These are phyloP conservation scores for Suillus paluster DNA, from an alignment of 768 basidiomycete species.

Conservation along the genomic window DNA sequence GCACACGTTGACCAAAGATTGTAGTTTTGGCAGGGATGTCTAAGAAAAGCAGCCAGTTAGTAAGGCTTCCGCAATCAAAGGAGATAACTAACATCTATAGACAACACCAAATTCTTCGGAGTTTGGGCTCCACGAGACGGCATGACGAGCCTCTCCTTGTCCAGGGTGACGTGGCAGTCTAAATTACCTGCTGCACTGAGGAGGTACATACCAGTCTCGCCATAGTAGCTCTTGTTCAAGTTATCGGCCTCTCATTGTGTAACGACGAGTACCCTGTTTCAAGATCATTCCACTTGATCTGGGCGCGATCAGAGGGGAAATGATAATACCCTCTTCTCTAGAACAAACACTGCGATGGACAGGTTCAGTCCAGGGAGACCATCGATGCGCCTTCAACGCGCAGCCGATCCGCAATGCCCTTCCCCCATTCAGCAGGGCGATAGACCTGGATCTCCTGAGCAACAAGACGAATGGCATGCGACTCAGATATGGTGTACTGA, in stretches of 20 bases:
- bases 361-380: no score
- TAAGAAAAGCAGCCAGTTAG: slow-evolving; percentile 34
- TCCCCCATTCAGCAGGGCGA: no score
- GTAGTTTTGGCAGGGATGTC: slow-evolving; percentile 95
- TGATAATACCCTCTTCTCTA: slow-evolving; percentile 80
- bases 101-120: slow-evolving; percentile 96
- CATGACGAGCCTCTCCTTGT: slow-evolving; percentile 99
- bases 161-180: slow-evolving; percentile 84
- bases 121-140: slow-evolving; percentile 95
- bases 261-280: slow-evolving; percentile 90
- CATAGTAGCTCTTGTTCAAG: slow-evolving; percentile 94
- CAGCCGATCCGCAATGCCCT: no score
- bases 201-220: no score
- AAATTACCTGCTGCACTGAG: slow-evolving; percentile 92
- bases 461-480: no score
- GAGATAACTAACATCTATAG: slow-evolving; percentile 82
- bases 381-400: no score
- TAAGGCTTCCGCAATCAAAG: slow-evolving; percentile 81
- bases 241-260: slow-evolving; percentile 97
- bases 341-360: no score
- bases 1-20: slow-evolving; percentile 90
- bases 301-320: slow-evolving; percentile 66
- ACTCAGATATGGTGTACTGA: no score
- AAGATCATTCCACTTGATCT: slow-evolving; percentile 94
- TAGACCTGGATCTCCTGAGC: no score